Base-by-base conservation (phyloP, 208 protist species). In the Crithidia expoeki region DNA sequence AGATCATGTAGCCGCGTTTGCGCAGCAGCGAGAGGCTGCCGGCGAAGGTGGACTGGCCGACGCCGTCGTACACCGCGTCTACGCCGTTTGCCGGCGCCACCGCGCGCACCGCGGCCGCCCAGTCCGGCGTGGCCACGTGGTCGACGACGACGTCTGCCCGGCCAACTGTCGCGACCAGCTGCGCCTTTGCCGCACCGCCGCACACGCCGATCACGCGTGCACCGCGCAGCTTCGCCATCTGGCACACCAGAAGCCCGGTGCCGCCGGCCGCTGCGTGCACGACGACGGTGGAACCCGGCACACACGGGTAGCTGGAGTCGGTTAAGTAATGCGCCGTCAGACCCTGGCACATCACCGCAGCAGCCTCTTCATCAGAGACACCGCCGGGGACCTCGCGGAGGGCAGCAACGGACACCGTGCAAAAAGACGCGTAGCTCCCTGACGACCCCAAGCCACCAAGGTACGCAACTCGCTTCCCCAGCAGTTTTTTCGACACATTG, bases 161-260 rank as follows among this genome's bases (percentile, higher is more conserved):
- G 44, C 93, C 90, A 2, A 90, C 60, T 12, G 32, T 36, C 59
- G 28, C 62, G 21, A 78, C 84, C 60, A 95, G 57, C 23, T 76
- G 71, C 17, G 79, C 84, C 76, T 98, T 98, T 19, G 76, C 86
- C 27, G 75, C 50, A 0, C 79, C 83, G 0, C 92, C 81, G 51
- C 83, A 86, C n/a, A 96, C 88, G 42, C 87, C 94, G 61, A 98
- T 96, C 44, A 98, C 93, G 30, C 77, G 86, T 27, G 92, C 94
- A 10, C 95, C 95, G n/a, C 80, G 69, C 38, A 90, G 61, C 77
- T 97, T 98, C 14, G 92, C 90, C 83, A 98, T 95, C 74, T 98
- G 96, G 25, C 80, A 92, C 6, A 97, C 44, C 2, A 96, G 75
- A 36, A 85, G 68, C 46, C 94, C 94, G 11, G 89, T 88, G 58